Conservation (phyloP, 352 stramenopile species). For the Phytophthora colocasiae region DNA sequence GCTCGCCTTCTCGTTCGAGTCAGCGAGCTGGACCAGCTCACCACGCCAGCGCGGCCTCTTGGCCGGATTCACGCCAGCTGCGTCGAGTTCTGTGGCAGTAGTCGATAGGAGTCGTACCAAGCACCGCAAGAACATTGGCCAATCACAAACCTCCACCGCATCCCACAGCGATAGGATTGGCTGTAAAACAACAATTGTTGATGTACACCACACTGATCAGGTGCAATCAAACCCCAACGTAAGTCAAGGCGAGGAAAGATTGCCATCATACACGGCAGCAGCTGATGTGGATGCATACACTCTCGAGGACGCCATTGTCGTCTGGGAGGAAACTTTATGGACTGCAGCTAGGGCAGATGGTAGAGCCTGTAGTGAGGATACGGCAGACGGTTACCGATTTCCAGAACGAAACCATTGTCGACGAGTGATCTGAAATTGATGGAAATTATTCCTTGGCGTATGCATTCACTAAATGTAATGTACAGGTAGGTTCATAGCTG, state of each 20-base stretch:
- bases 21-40: conserved; percentile 17
- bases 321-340: neutral
- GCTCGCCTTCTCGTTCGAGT: conserved; percentile 16
- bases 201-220: neutral
- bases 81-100: conserved; percentile 21
- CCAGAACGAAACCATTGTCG: no score
- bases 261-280: conserved; percentile 6
- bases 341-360: no score
- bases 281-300: conserved; percentile 5
- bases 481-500: no score
- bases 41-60: conserved; percentile 22
- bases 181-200: neutral
- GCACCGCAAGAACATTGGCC: neutral
- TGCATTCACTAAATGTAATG: no score
- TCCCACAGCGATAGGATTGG: conserved; percentile 2
- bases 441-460: no score
- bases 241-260: no score
- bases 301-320: neutral
- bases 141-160: conserved; percentile 25
- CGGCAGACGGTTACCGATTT: neutral
- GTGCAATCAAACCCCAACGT: neutral
- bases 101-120: conserved; percentile 12
- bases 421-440: no score
- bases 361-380: no score
- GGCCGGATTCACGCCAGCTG: conserved; percentile 35